These are phyloP conservation scores for Hypericum perforatum DNA, from an alignment of 345 rosid genomes.

Conservation along the genomic window DNA sequence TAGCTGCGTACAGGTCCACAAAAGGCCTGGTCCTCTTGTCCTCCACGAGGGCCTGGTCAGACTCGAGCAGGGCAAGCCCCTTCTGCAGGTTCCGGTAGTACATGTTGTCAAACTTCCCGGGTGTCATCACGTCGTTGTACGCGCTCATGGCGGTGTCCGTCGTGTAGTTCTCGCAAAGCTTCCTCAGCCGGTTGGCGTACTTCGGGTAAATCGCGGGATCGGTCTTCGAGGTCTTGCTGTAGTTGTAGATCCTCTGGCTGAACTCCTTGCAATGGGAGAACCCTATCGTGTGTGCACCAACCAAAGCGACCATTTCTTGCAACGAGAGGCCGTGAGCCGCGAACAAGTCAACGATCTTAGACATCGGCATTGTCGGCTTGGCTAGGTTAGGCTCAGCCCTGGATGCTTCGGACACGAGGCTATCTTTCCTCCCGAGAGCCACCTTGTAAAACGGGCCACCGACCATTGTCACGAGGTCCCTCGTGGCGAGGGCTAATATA, in stretches of 20 bases:
- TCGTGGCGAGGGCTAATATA: constrained; percentile 66
- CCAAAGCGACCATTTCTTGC: constrained; percentile 79
- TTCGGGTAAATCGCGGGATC: constrained; percentile 45
- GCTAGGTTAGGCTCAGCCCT: constrained; percentile 49
- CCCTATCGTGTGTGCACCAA: constrained; percentile 89
- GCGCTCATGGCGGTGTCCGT: constrained; percentile 67
- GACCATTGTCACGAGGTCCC: constrained; percentile 47
- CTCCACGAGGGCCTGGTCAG: constrained; percentile 56
- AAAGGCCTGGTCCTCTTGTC: constrained; percentile 53
- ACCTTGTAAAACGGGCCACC: constrained; percentile 56
- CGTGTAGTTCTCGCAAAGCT: constrained; percentile 51
- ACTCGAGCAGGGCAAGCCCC: constrained; percentile 64
- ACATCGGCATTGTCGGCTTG: constrained; percentile 45
- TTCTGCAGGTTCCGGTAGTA: constrained; percentile 68
- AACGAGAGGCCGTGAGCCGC: constrained; percentile 43
- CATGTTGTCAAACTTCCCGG: constrained; percentile 77
- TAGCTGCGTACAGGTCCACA: constrained; percentile 61
- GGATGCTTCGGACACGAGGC: constrained; percentile 39
- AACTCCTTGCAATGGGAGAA: constrained; percentile 93
- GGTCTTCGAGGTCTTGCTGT: constrained; percentile 12
- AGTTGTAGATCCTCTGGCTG: constrained; percentile 25
- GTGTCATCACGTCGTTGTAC: constrained; percentile 84
- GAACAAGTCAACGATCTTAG: constrained; percentile 41
- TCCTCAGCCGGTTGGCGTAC: constrained; percentile 50
- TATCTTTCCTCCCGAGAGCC: constrained; percentile 63